A percentile compares a stretch with the other conserved stretches of the same genome.
phyloP scores from a whole-genome alignment of 805 yeast genomes.

The Saccharomycopsis sp. region DNA sequence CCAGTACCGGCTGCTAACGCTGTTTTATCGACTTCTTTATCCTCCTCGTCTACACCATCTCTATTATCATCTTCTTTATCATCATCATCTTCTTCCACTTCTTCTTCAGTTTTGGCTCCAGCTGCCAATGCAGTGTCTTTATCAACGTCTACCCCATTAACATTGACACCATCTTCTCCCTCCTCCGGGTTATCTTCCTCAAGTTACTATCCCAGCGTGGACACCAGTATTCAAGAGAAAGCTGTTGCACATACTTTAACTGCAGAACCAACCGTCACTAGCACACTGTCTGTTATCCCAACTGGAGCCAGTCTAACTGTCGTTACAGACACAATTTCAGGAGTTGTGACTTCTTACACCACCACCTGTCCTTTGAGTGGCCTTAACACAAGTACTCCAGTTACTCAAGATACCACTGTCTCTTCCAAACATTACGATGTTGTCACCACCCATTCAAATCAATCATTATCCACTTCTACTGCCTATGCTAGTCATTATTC shows the following conservation, averaged over 20 bases:
- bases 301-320: slow-evolving; percentile 4
- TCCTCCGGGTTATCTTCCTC: neutral
- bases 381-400: neutral
- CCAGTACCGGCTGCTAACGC: neutral
- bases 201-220: neutral
- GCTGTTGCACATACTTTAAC: slow-evolving; percentile 3
- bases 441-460: neutral
- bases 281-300: neutral
- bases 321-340: slow-evolving; percentile 11
- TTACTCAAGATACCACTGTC: neutral
- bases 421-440: too few species aligned
- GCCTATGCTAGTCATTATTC: neutral
- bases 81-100: neutral
- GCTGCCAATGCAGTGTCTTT: too few species aligned
- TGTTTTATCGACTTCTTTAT: neutral
- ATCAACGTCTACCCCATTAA: too few species aligned
- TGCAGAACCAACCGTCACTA: slow-evolving; percentile 1
- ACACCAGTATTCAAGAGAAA: neutral
- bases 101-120: neutral
- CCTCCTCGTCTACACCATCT: neutral
- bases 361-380: slow-evolving; percentile 17
- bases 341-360: slow-evolving; percentile 15
- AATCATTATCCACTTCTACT: neutral
- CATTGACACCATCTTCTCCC: neutral
- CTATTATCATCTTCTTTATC: neutral